phyloP scores from a whole-genome alignment of 768 basidiomycete species.

The Pleurotus djamor region DNA sequence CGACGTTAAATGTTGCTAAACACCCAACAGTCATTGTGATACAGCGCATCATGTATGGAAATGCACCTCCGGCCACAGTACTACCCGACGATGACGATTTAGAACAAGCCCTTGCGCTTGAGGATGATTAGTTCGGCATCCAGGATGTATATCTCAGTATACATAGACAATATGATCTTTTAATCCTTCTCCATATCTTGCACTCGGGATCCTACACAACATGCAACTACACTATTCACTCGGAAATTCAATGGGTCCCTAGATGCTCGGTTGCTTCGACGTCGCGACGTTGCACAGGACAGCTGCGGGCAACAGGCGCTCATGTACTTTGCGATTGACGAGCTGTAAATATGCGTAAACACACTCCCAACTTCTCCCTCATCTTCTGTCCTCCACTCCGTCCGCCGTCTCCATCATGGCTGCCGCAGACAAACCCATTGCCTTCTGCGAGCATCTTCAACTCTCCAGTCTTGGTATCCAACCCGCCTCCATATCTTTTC shows the following conservation, averaged over 20 bases:
- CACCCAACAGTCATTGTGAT: constrained; percentile 57
- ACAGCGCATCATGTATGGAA: constrained; percentile 78
- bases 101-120: constrained; percentile 71
- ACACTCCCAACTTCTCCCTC: constrained; percentile 7
- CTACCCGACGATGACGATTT: constrained; percentile 65
- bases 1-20: constrained; percentile 4
- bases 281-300: neutral
- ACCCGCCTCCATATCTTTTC: constrained; percentile 96
- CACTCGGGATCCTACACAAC: too few relatives aligned
- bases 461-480: constrained; percentile 95
- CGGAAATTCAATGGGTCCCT: too few relatives aligned
- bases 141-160: too few relatives aligned
- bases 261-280: neutral
- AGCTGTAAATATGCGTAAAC: constrained; percentile 5
- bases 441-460: constrained; percentile 90
- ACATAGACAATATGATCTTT: too few relatives aligned
- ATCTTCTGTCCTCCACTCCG: neutral
- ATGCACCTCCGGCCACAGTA: constrained; percentile 53
- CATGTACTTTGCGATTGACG: neutral
- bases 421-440: constrained; percentile 71
- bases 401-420: constrained; percentile 26
- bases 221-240: too few relatives aligned
- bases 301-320: neutral
- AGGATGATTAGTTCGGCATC: constrained; percentile 41
- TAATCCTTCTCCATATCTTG: too few relatives aligned